Evolutionary conservation across 768 basidiomycete genomes (phyloP), one percentile per base, ranked within the genome.

Genomic region (Leccinum subgranulosum): DNA sequence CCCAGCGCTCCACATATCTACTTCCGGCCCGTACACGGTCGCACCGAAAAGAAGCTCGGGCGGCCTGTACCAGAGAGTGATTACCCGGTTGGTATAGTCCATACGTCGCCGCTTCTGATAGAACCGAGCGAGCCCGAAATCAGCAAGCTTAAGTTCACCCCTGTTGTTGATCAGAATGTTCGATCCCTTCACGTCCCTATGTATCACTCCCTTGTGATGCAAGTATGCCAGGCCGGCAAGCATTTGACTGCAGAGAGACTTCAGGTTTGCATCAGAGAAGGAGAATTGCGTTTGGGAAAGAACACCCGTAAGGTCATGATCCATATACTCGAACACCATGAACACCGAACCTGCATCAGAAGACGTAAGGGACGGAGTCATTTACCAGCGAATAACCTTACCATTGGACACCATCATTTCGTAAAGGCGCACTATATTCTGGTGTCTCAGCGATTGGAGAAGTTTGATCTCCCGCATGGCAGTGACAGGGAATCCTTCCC

Each of bases 1-100:
- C 94, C 97, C 97, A 43, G 97, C 97, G 71, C 94, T 96, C 97
- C 97, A 99, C 88, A 98, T 97, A 67, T 99, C 97, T 23, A 99
- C 96, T 68, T 96, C 95, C 6, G 94, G 88, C 3, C 94, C 95
- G 75, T 99, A 99, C 12, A 94, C 84, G 0, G 97, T 99, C 29
- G 94, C 92, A 28, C 97, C 97, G 65, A 98, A 87, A 41, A 99
- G 75, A 21, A 99, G 79, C 68, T 99, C 97, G 10, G 96, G 97
- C 5, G 94, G 92, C 56, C 97, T 83, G 73, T 99, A 99, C 97
- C 97, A 98, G 50, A 97, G 81, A 1, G 97, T 99, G 63, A 99
- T 98, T 51, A 99, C 97, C 31, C 97, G 84, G 71, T 99, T 99
- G n/a, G 97, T 99, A 69, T 99, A 98, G 69, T 99, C 97, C 55